phyloP scores from a whole-genome alignment of 331 rosid genomes.

The Malus hybrid region DNA sequence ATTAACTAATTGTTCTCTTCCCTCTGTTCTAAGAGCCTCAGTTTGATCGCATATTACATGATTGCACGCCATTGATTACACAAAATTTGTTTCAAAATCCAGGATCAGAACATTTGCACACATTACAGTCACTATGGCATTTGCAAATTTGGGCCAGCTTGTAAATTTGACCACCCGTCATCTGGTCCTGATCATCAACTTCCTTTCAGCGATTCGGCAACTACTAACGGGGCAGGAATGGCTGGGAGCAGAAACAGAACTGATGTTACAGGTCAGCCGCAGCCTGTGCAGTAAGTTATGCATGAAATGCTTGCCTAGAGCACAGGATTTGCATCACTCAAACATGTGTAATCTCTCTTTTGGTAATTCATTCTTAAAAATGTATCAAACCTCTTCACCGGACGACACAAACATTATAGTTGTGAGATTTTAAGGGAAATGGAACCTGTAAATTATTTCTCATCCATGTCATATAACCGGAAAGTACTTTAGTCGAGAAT shows the following conservation, averaged over 20 bases:
- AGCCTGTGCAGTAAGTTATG: conserved; percentile 24
- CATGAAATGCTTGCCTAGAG: conserved; percentile 30
- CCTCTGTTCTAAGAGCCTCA: neutral
- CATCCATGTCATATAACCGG: neutral
- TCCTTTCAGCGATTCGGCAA: conserved; percentile 32
- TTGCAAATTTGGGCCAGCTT: conserved; percentile 91
- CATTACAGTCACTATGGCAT: conserved; percentile 81
- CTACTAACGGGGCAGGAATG: conserved; percentile 31
- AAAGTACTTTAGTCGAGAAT: neutral
- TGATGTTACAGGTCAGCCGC: conserved; percentile 34
- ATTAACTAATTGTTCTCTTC: too few relatives aligned
- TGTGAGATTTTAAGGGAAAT: neutral
- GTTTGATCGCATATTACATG: neutral
- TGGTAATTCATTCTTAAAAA: conserved; percentile 12
- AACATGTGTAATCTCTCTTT: conserved; percentile 19
- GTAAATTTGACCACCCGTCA: conserved; percentile 75
- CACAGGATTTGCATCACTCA: conserved; percentile 20
- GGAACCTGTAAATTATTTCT: conserved; percentile 23
- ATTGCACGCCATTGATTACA: neutral
- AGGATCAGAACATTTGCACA: conserved; percentile 76
- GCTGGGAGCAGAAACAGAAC: conserved; percentile 40
- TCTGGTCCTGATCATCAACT: conserved; percentile 40
- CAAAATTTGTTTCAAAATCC: conserved; percentile 18
- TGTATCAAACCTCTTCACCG: conserved; percentile 13
- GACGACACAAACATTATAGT: conserved; percentile 16